Evolutionary conservation across 2,329 filamentous ascomycete genomes (phyloP).

Genomic region (Aureobasidium melanogenum): DNA sequence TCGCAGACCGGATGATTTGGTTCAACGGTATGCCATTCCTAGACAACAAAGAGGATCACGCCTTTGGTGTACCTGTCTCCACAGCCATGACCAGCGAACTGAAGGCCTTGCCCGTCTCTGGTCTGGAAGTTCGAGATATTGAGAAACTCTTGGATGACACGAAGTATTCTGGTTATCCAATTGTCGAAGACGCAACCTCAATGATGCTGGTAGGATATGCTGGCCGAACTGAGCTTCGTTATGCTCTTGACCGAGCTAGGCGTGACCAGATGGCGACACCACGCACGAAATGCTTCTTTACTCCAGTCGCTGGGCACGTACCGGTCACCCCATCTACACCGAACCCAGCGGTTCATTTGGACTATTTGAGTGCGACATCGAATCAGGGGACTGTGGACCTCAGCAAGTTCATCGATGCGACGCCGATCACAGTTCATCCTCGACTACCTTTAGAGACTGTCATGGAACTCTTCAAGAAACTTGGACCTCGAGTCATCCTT

Average conservation of each 20-base stretch:
- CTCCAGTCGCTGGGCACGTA: constrained; percentile 9
- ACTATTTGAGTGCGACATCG: constrained; percentile 48
- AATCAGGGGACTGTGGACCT: constrained; percentile 62
- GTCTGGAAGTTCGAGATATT: constrained; percentile 65
- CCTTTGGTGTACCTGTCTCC: constrained; percentile 88
- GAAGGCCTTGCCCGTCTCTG: constrained; percentile 63
- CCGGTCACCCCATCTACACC: constrained; percentile 24
- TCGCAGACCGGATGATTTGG: constrained; percentile 97
- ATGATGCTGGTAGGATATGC: constrained; percentile 84
- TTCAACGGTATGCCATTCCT: constrained; percentile 96
- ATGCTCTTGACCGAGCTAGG: constrained; percentile 75
- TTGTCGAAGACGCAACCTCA: constrained; percentile 64
- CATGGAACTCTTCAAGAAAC: constrained; percentile 98
- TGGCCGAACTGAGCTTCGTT: constrained; percentile 81
- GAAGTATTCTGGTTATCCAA: constrained; percentile 85
- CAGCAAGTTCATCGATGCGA: constrained; percentile 77
- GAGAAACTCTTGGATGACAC: constrained; percentile 69
- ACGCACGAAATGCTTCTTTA: constrained; percentile 65
- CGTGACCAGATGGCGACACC: constrained; percentile 58
- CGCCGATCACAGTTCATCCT: constrained; percentile 84
- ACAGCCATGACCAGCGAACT: constrained; percentile 68
- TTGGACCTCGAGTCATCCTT: constrained; percentile 85
- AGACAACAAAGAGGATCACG: constrained; percentile 95
- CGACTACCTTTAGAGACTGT: constrained; percentile 88
- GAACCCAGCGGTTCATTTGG: constrained; percentile 43